Evolutionary conservation across 192 early-diverging fungal genomes (phyloP), one percentile per base, ranked within the genome.

Genomic region (Globomyces pollinis-pini): DNA sequence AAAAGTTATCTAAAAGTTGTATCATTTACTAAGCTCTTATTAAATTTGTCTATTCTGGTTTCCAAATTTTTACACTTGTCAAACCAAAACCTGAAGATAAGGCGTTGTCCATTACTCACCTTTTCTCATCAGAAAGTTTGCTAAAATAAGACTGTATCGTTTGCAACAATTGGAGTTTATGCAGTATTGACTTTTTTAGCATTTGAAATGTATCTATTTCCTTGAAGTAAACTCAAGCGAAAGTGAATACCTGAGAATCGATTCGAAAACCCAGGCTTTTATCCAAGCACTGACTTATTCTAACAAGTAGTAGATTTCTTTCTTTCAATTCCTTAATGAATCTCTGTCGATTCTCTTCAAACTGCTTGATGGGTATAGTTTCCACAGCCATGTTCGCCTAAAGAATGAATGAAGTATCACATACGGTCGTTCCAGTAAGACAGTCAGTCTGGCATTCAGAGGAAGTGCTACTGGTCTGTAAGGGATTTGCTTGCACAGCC

Each of bases 311-410:
- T 23, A 23, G 33, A 24, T 55, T 55, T 38, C 53, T 38, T 24
- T 55, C 53, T 24, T 55, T 55, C n/a, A 55, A 31, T 33, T 55
- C 35, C 8, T 41, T 55, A n/a, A 55, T 55, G 29, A 33, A 55
- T 13, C 34, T 3, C 23, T 35, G 29, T 23, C 23, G 3, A 9
- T 20, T 55, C 33, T 41, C 38, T 26, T 55, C 29, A 31, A 38
- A 55, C 21, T 20, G 23, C 23, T 55, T 41, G 53, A 23, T n/a
- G 23, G 53, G 34, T n/a, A 39, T 39, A 15, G 38, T 39, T 39
- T 39, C 20, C 20, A n/a, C 15, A 15, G 38, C 15, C 15, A 15
- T 15, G 20, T 15, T 39, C 38, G 15, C 15, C 15, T n/a, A 15
- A 15, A 39, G 15, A 0, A 39, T 15, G 20, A 39, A 15, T n/a